Conservation (phyloP, 345 rosid species). For the Erodium maritimum region DNA sequence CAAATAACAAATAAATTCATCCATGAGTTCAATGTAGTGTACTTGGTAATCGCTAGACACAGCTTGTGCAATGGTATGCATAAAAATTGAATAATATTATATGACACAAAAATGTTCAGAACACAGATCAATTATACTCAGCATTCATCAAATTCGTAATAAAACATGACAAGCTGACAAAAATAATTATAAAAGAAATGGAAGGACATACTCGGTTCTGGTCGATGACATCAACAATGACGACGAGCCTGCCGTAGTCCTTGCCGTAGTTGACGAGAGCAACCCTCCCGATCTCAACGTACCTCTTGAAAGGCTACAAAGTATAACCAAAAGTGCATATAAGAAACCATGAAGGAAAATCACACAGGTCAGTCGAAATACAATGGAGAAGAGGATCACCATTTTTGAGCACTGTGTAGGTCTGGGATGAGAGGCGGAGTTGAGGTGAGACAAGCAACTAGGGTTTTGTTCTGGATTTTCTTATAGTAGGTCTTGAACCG, state of each 20-base stretch:
- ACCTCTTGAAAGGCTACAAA: slow-evolving; percentile 73
- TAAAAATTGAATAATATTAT: too few relatives aligned
- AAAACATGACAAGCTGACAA: neutral
- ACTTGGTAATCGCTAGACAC: too few relatives aligned
- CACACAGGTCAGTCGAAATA: too few relatives aligned
- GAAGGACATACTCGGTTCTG: slow-evolving; percentile 57
- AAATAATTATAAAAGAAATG: neutral
- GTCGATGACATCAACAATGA: slow-evolving; percentile 78
- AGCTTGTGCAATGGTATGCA: too few relatives aligned
- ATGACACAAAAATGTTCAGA: too few relatives aligned
- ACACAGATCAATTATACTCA: too few relatives aligned
- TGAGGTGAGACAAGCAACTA: slow-evolving; percentile 5
- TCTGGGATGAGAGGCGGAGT: neutral
- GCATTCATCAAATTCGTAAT: neutral
- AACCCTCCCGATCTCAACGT: slow-evolving; percentile 84
- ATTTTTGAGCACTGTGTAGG: neutral
- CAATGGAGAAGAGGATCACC: too few relatives aligned
- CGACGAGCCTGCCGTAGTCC: slow-evolving; percentile 77
- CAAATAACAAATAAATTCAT: too few relatives aligned
- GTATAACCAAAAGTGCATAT: neutral
- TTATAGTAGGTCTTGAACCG: slow-evolving; percentile 10
- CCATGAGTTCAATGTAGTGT: too few relatives aligned
- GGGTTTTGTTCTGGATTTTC: slow-evolving; percentile 12
- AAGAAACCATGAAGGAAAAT: too few relatives aligned
- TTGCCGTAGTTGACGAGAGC: slow-evolving; percentile 80